Evolutionary conservation across 192 early-diverging fungal genomes (phyloP).

Genomic region (Coemansia sp.): DNA sequence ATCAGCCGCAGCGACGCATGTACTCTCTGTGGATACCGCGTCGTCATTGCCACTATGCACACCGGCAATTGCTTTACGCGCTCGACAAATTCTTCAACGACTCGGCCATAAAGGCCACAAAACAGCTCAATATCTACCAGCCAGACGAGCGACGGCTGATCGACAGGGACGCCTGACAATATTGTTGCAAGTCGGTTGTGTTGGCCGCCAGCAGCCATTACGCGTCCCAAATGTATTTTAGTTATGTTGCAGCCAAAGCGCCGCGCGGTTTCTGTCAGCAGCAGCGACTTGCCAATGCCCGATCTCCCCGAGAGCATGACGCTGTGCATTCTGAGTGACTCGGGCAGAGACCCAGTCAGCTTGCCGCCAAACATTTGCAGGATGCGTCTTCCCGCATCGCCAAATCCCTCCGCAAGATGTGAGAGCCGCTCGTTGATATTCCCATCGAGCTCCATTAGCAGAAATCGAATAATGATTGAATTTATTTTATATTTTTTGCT

Average conservation of each 20-base stretch:
- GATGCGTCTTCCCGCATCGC: constrained; percentile 33
- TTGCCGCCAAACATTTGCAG: constrained; percentile 31
- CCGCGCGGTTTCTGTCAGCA: constrained; percentile 18
- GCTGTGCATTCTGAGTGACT: constrained; percentile 14
- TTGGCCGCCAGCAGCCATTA: constrained; percentile 27
- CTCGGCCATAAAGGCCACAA: constrained; percentile 23
- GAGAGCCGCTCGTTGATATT: neutral
- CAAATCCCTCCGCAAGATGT: constrained; percentile 33
- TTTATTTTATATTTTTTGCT: no score
- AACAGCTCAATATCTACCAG: constrained; percentile 42
- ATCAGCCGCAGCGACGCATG: constrained; percentile 25
- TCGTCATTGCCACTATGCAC: constrained; percentile 49
- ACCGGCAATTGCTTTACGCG: neutral
- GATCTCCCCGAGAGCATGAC: constrained; percentile 44
- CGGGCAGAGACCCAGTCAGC: neutral
- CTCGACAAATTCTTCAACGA: constrained; percentile 21
- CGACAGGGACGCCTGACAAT: neutral
- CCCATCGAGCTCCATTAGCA: neutral
- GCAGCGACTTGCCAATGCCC: constrained; percentile 47
- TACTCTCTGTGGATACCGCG: constrained; percentile 31
- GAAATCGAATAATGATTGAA: neutral
- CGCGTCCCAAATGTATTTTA: constrained; percentile 27
- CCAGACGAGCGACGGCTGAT: constrained; percentile 22
- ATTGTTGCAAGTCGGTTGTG: constrained; percentile 23
- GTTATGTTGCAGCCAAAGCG: constrained; percentile 9